Percentiles rank a stretch among this genome's conserved stretches.
Conservation (phyloP, 495 filamentous ascomycete genomes). For the Podospora anserina region DNA sequence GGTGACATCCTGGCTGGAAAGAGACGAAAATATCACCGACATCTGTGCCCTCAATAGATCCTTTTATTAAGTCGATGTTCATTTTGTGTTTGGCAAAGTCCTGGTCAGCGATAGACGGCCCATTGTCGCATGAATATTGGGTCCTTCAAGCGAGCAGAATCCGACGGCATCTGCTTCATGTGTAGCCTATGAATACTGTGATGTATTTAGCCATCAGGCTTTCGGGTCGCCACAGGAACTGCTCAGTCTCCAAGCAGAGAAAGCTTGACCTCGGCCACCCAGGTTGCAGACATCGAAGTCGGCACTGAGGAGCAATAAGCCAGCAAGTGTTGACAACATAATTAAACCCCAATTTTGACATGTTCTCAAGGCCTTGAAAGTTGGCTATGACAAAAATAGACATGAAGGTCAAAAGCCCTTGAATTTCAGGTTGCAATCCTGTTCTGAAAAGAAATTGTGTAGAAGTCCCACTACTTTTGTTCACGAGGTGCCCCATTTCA, state of each 20-base stretch:
- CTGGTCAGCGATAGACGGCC: constrained; percentile 11
- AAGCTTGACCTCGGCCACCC: too few relatives aligned
- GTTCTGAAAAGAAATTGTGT: too few relatives aligned
- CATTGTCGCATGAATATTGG: constrained; percentile 23
- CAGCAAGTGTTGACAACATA: too few relatives aligned
- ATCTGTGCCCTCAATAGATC: background rate
- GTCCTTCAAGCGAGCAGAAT: constrained; percentile 21
- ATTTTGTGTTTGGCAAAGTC: background rate
- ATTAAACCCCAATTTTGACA: too few relatives aligned
- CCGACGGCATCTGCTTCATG: constrained; percentile 25
- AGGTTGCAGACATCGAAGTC: too few relatives aligned
- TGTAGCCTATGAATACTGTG: constrained; percentile 10
- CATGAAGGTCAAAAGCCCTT: too few relatives aligned
- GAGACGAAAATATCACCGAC: background rate
- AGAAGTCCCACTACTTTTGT: too few relatives aligned
- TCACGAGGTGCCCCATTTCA: too few relatives aligned
- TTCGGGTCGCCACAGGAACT: background rate
- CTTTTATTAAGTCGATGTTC: background rate
- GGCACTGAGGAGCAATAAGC: too few relatives aligned
- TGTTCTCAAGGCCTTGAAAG: too few relatives aligned
- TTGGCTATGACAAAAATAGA: too few relatives aligned
- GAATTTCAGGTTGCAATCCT: too few relatives aligned
- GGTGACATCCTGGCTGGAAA: background rate
- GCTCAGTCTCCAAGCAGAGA: background rate
- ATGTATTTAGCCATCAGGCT: constrained; percentile 17